A percentile compares a stretch with the other conserved stretches of the same genome.
phyloP scores from a whole-genome alignment of 495 filamentous ascomycete genomes.

The Terfezia claveryi region DNA sequence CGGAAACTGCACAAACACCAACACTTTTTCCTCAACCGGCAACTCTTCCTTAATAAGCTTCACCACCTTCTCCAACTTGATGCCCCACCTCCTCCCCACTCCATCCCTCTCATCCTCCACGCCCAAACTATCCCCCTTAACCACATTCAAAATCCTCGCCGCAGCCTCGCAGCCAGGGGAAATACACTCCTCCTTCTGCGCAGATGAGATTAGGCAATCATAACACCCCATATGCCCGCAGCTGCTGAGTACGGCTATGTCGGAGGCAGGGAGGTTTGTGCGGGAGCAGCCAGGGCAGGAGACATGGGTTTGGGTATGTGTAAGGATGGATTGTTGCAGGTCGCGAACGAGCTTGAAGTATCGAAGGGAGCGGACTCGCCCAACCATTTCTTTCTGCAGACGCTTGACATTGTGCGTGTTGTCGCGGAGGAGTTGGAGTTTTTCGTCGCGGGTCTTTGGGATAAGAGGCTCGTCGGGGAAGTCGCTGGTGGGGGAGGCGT shows the following conservation, averaged over 20 bases:
- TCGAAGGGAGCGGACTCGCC: conserved; percentile 17
- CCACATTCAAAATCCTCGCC: conserved; percentile 19
- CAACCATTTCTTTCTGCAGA: conserved; percentile 16
- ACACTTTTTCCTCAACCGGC: conserved; percentile 25
- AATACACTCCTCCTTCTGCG: conserved; percentile 15
- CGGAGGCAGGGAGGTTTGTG: conserved; percentile 5
- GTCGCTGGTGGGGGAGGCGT: background rate
- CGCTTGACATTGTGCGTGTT: conserved; percentile 12
- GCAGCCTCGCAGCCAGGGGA: conserved; percentile 13
- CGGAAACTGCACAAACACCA: conserved; percentile 32
- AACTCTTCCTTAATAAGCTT: conserved; percentile 23
- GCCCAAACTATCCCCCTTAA: conserved; percentile 21
- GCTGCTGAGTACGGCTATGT: conserved; percentile 24
- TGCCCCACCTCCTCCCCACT: conserved; percentile 20
- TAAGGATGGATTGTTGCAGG: conserved; percentile 12
- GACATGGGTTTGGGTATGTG: background rate
- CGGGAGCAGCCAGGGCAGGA: conserved; percentile 20
- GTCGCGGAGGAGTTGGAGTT: conserved; percentile 15
- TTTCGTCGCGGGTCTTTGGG: conserved; percentile 11
- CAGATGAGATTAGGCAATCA: conserved; percentile 19
- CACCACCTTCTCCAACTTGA: conserved; percentile 29
- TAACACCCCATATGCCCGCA: conserved; percentile 33
- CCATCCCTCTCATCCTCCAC: conserved; percentile 15
- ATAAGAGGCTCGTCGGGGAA: background rate
- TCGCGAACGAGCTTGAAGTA: conserved; percentile 18